Base-by-base conservation (phyloP, 148 eudicot species). In the Oxyria digyna region DNA sequence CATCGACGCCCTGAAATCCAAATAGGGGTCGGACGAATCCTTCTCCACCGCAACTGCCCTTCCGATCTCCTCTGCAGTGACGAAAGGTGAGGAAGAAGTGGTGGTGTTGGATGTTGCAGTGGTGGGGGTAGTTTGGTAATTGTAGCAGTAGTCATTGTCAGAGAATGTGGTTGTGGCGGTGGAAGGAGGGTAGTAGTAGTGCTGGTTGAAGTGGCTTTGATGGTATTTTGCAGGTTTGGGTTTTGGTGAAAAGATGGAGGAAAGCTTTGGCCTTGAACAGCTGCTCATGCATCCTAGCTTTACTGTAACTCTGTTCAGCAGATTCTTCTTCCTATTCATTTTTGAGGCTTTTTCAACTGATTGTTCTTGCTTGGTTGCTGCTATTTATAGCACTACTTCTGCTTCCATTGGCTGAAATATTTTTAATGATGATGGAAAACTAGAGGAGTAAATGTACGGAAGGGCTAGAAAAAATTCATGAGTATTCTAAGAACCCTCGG, bases 21-120 rank as follows among this genome's bases (percentile, higher is more conserved):
- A 67, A 45, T 94, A 90, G 0, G 98, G 98, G 80, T 94, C 98
- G 27, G 74, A 83, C 4, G 98, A 94, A 23, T 90, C 97, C 57
- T 94, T 90, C 79, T 94, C 96, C n/a, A 94, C 87, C 6, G 97
- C 98, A 42, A 94, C 77, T 23, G 92, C 83, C 68, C 84, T 79
- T 0, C 91, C 89, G 73, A 76, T 81, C 32, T 85, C 86, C 67
- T 83, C 88, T 0, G 43, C 68, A 8, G 23, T 54, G 4, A 62
- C 62, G 50, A 69, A 54, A 5, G 76, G 62, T 0, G 35, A 50
- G 70, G 72, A 68, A 29, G 71, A 18, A 38, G 74, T 26, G 72
- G 68, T 72, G 41, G 49, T 71, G 50, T 20, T 69, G 65, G 66
- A 75, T 0, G n/a, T n/a, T n/a, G n/a, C n/a, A 2, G 57, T 50